Conservation (phyloP, 805 yeast species). For the Allodekkera sacchari region DNA sequence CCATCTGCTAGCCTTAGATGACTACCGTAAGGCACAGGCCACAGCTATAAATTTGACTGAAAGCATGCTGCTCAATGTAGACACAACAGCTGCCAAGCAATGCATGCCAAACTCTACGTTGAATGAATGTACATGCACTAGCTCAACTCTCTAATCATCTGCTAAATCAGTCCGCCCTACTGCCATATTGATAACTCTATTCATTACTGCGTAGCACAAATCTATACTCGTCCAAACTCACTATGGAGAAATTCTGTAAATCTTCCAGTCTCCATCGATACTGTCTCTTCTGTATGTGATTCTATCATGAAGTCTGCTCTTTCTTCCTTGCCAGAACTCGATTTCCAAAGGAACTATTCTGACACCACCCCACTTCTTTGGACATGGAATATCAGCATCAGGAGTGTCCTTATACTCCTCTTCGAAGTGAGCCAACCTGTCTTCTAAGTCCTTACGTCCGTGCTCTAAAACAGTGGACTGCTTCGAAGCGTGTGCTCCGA, state of each 20-base stretch:
- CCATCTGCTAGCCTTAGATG: no score
- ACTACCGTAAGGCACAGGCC: no score
- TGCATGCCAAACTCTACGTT: no score
- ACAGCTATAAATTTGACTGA: no score
- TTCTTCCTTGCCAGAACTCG: slow-evolving; percentile 97
- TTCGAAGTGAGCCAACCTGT: slow-evolving; percentile 36
- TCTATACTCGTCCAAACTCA: neutral
- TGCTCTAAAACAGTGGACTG: slow-evolving; percentile 55
- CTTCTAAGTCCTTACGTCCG: slow-evolving; percentile 57
- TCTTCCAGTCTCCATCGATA: slow-evolving; percentile 45
- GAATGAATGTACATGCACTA: no score
- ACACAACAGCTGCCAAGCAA: no score
- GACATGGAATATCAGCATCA: slow-evolving; percentile 73
- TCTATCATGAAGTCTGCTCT: slow-evolving; percentile 85
- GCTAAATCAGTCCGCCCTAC: no score
- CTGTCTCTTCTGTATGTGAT: slow-evolving; percentile 56
- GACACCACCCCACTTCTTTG: slow-evolving; percentile 94
- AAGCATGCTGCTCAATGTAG: no score
- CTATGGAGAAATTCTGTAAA: slow-evolving; percentile 65
- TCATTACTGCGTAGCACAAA: no score
- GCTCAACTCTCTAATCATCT: no score
- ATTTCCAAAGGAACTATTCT: slow-evolving; percentile 81
- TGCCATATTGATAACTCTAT: no score
- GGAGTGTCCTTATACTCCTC: slow-evolving; percentile 45
- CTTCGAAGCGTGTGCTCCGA: slow-evolving; percentile 97